Evolutionary conservation across 495 filamentous ascomycete genomes (phyloP), one percentile per base, ranked within the genome.

Genomic region (Pyronema omphalodes): DNA sequence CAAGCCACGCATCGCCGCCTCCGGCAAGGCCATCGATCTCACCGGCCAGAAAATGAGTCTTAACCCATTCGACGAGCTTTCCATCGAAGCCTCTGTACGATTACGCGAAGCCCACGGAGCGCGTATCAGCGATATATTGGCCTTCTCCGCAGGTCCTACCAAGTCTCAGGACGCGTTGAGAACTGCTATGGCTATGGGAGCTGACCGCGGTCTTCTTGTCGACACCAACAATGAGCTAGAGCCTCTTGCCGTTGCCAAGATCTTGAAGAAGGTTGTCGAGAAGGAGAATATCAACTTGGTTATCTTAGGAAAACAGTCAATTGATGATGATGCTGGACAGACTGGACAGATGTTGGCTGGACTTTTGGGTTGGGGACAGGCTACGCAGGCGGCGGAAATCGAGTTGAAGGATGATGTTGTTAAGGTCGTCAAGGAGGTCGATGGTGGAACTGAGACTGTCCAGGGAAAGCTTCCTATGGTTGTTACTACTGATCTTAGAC

Each of bases 51-150:
- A 96, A 71, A 91, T 95, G 76, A 83, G 78, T 68, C 86, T 96
- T 76, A 98, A 98, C 77, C 91, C 91, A 48, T 98, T 98, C 74
- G 91, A 98, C 72, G 91, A 96, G 70, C 85, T 98, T 67, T 88
- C 86, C 53, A 77, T 98, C 70, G 91, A 98, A 71, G 91, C 94
- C 71, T 84, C 87, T 58, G 81, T 94, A 54, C 86, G 85, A 14
- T 80, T 96, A 60, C 89, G 91, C 62, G 89, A 94, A 68, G 80
- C 82, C 70, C 75, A 78, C 61, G 55, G 53, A 47, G 58, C 69
- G 55, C 68, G 68, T 60, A 87, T 98, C 59, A 76, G 81, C 41
- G 87, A 93, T 69, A 98, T 98, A 67, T 78, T 91, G 66, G 86
- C 84, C 57, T 76, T 95, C 67, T 80, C 79, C 59, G 86, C 84